Conservation (phyloP, 2,329 filamentous ascomycete species). For the Falciphora oryzae region DNA sequence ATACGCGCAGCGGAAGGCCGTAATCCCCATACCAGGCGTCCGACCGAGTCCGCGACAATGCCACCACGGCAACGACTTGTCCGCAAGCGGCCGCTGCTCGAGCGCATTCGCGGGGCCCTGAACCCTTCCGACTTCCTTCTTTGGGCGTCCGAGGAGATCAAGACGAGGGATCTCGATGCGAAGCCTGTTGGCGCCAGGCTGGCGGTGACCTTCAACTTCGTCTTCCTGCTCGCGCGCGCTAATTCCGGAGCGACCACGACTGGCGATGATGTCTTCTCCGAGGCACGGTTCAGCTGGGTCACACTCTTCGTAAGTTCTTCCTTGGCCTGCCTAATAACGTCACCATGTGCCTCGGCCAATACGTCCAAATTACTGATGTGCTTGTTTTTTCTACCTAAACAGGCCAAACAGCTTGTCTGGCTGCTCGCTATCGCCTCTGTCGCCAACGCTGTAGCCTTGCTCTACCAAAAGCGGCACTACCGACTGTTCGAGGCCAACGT, state of each 20-base stretch:
- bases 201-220: constrained; percentile 69
- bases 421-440: constrained; percentile 60
- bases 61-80: constrained; percentile 62
- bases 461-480: constrained; percentile 78
- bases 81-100: constrained; percentile 68
- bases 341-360: background rate
- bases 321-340: background rate
- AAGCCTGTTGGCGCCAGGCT: constrained; percentile 69
- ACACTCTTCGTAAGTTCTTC: constrained; percentile 42
- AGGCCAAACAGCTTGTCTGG: constrained; percentile 70
- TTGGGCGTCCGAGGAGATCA: constrained; percentile 88
- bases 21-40: background rate
- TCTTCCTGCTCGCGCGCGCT: constrained; percentile 76
- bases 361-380: constrained; percentile 6
- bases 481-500: constrained; percentile 85
- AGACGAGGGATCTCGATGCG: constrained; percentile 86
- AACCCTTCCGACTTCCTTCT: constrained; percentile 87
- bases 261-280: constrained; percentile 73
- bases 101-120: constrained; percentile 74
- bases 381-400: constrained; percentile 14
- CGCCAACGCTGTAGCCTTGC: constrained; percentile 74
- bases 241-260: constrained; percentile 54
- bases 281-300: constrained; percentile 56
- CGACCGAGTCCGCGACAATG: constrained; percentile 1
- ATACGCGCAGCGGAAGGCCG: background rate